Evolutionary conservation across 805 yeast species (phyloP).

Genomic region (Brettanomyces anomalus): DNA sequence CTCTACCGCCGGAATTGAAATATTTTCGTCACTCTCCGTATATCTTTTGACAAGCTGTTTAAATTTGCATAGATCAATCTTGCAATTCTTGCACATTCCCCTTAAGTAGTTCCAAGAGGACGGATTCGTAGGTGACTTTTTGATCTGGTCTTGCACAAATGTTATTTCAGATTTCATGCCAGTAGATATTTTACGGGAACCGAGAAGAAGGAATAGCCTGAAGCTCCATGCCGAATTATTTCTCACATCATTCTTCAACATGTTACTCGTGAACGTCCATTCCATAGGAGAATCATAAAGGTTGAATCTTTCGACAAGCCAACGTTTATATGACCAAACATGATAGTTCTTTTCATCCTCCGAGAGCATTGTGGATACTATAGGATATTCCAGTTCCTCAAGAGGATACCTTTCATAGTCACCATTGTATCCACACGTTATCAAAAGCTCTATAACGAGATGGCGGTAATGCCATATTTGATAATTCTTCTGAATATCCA

Average conservation of each 20-base stretch:
- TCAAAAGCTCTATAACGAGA: slow-evolving; percentile 36
- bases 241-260: slow-evolving; percentile 55
- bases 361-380: slow-evolving; percentile 57
- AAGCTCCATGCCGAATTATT: slow-evolving; percentile 95
- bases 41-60: slow-evolving; percentile 37
- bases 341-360: slow-evolving; percentile 90
- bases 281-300: slow-evolving; percentile 40
- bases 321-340: slow-evolving; percentile 88
- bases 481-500: slow-evolving; percentile 79
- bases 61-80: slow-evolving; percentile 27
- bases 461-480: slow-evolving; percentile 97
- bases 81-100: slow-evolving; percentile 38
- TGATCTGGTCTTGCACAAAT: slow-evolving; percentile 42
- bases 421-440: slow-evolving; percentile 1
- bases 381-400: slow-evolving; percentile 48
- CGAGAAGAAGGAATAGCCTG: slow-evolving; percentile 50
- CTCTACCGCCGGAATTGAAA: slow-evolving; percentile 59
- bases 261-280: slow-evolving; percentile 36
- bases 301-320: slow-evolving; percentile 59
- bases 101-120: slow-evolving; percentile 78
- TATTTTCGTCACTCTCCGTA: slow-evolving; percentile 21
- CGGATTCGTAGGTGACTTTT: slow-evolving; percentile 66
- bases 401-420: slow-evolving; percentile 26
- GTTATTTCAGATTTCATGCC: slow-evolving; percentile 37
- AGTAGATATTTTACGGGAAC: slow-evolving; percentile 10